Evolutionary conservation across 805 yeast species (phyloP), one percentile per base, ranked within the genome.

Genomic region (Zygotorulaspora florentina): DNA sequence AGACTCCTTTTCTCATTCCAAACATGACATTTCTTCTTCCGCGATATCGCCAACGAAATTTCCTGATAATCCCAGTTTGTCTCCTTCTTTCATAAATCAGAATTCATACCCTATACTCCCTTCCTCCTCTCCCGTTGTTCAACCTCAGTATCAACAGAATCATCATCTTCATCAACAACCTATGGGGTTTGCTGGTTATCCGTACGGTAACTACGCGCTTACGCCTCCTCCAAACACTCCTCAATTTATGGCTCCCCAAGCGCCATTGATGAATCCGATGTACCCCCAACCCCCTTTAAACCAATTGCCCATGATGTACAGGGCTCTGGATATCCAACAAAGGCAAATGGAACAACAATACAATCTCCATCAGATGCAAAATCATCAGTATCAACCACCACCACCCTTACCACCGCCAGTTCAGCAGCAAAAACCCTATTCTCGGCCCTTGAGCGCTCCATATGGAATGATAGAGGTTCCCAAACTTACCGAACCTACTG

Each of bases 241-340:
- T 8, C 48, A 50, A 28, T 48, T 48, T 27, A 50, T 45, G 42
- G 29, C 45, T 18, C 52, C 53, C 16, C 56, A 47, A 33, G 42
- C 48, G 3, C 48, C 55, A 9, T 35, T 52, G 39, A 39, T 48
- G 40, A 46, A 44, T 34, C 53, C 50, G 10, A 36, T 48, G 42
- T 51, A 50, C 25, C 53, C 53, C 3, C 50, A 46, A 33, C 46
- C 47, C 8, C 54, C 57, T 12, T 33, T 49, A 15, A 43, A 50
- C 7, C 55, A 51, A 15, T 26, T 51, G 45, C 53, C 53, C 3
- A 13, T 45, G 20, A 45, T 53, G 53, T 47, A 42, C 37, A 37
- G 42, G 31, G 49, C 49, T 13, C 28, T 46, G 37, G 49, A 46
- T 38, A 46, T 46, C 16, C 49, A 41, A 29, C 49, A 46, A 29